Base-by-base conservation (phyloP, 257 asterid species). In the Salvia miltiorrhiza region DNA sequence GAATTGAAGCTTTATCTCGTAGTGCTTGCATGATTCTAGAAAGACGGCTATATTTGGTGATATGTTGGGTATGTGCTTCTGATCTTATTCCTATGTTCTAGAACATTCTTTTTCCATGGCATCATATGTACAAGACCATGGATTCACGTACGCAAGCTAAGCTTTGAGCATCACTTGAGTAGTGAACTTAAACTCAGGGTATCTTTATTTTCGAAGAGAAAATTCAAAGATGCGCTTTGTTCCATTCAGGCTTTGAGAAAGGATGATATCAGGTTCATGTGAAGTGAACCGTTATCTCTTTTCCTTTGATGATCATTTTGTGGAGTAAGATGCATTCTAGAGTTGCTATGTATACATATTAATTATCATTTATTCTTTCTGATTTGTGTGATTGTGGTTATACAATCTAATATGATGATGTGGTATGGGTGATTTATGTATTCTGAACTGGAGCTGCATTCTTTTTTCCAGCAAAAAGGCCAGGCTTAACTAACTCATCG, bases 381-480 rank as follows among this genome's bases (percentile, higher is more conserved):
- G 4, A n/a, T 43, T 54, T 64, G 23, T 21, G 7, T 11, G 17
- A 11, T 49, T 20, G 37, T 52, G 54, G 21, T 13, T 40, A 54
- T 13, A 19, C 23, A 60, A n/a, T 21, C 44, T 52, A 11, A 30
- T 44, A 26, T 54, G 28, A 20, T 20, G 40, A 23, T 41, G 14
- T 54, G 57, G 54, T 41, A 7, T 28, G 39, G 17, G 11, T 24
- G 48, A 28, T 28, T 28, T 39, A 57, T 45, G 40, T 45, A 45
- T 54, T 52, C 70, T 77, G 32, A 76, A 30, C 12, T 50, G 17
- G 23, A 40, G 28, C 41, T 43, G 40, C 63, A 21, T 52, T 21
- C 37, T 3, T 30, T 71, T 49, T 70, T 65, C 33, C 72, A 65
- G 72, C 64, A 17, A 52, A 66, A 60, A 71, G 33, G 49, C 43